These are phyloP conservation scores for Ogataea nitratoaversa DNA, from an alignment of 805 yeast species.

Conservation along the genomic window DNA sequence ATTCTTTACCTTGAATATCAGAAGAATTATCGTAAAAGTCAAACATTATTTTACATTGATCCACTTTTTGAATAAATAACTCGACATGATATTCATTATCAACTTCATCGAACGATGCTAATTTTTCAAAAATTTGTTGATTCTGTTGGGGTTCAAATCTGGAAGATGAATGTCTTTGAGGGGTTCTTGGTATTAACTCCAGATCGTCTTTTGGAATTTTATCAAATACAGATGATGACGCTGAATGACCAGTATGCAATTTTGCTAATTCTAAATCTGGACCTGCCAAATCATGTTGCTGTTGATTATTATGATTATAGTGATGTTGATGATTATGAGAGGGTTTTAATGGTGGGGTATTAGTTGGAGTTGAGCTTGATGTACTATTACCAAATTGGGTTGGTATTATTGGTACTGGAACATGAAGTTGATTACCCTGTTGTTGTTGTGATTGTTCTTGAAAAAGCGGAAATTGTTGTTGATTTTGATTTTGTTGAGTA, in stretches of 20 bases:
- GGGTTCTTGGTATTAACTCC: constrained; percentile 66
- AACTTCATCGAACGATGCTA: constrained; percentile 87
- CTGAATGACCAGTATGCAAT: constrained; percentile 28
- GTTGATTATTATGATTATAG: no score
- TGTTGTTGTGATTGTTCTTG: constrained; percentile 10
- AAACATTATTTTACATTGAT: constrained; percentile 91
- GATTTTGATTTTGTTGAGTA: constrained; percentile 1
- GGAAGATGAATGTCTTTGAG: constrained; percentile 89
- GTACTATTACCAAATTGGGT: background rate
- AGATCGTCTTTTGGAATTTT: constrained; percentile 57
- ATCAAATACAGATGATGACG: constrained; percentile 28
- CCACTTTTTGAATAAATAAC: constrained; percentile 80
- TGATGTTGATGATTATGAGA: background rate
- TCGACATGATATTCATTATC: constrained; percentile 70
- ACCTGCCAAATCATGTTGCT: constrained; percentile 8
- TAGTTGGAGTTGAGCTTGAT: background rate
- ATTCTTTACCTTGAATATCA: constrained; percentile 89
- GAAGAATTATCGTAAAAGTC: constrained; percentile 92
- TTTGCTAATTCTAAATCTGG: constrained; percentile 27
- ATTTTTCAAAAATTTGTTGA: constrained; percentile 60
- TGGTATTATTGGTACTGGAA: constrained; percentile 9
- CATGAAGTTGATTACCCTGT: constrained; percentile 7
- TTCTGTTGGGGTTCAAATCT: constrained; percentile 77
- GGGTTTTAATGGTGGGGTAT: background rate
- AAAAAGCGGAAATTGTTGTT: background rate